Conservation (phyloP, 148 eudicot genomes). For the Bassia scoparia region DNA sequence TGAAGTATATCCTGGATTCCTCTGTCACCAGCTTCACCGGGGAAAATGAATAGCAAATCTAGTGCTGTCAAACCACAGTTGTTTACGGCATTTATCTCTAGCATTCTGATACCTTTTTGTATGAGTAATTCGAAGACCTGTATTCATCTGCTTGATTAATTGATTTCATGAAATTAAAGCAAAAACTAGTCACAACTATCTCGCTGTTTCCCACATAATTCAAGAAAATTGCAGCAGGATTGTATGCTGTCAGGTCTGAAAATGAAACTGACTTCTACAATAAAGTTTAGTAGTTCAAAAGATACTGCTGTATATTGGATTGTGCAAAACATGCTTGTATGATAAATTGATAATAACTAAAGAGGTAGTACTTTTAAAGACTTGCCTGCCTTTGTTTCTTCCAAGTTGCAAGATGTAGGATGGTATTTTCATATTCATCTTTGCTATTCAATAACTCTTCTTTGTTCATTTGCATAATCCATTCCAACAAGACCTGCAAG, state of each 20-base stretch:
- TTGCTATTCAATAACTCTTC: slow-evolving; percentile 35
- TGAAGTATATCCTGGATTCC: slow-evolving; percentile 44
- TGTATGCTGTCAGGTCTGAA: too few species aligned
- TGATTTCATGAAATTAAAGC: too few species aligned
- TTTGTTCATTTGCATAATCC: slow-evolving; percentile 28
- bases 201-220: too few species aligned
- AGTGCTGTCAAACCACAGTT: slow-evolving; percentile 44
- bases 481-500: slow-evolving; percentile 35
- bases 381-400: slow-evolving; percentile 54
- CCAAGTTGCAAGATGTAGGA: slow-evolving; percentile 48
- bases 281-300: too few species aligned
- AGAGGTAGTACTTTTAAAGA: neutral
- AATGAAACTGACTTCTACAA: too few species aligned
- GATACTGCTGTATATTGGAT: too few species aligned
- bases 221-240: too few species aligned
- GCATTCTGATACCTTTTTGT: neutral
- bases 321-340: too few species aligned
- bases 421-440: slow-evolving; percentile 42
- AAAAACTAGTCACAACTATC: too few species aligned
- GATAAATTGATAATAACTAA: too few species aligned
- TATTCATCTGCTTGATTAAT: slow-evolving; percentile 4
- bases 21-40: slow-evolving; percentile 48
- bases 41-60: slow-evolving; percentile 35
- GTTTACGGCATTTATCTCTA: slow-evolving; percentile 45
- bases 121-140: slow-evolving; percentile 44